Conservation (phyloP, 345 rosid species). For the Hirschfeldia incana region DNA sequence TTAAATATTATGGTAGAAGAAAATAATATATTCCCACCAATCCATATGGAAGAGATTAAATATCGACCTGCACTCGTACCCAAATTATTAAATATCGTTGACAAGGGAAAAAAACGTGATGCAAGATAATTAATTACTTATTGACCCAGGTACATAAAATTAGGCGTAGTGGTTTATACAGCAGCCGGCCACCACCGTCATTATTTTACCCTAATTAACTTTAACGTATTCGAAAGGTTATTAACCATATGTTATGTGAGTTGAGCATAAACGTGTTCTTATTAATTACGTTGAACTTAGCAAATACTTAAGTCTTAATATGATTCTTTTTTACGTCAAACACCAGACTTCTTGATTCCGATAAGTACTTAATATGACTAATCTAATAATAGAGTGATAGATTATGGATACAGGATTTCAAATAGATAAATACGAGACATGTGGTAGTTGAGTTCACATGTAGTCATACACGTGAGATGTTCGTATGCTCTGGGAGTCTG, state of each 20-base stretch:
- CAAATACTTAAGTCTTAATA: too few species aligned
- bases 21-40: neutral
- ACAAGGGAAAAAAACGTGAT: neutral
- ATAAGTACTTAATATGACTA: neutral
- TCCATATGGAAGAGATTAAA: neutral
- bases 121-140: neutral
- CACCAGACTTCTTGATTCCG: too few species aligned
- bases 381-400: neutral
- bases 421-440: conserved; percentile 12
- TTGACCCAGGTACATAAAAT: conserved; percentile 5
- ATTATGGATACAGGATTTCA: neutral
- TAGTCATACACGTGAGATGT: conserved; percentile 25
- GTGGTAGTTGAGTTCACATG: conserved; percentile 25
- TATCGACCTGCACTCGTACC: neutral
- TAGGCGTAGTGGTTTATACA: neutral
- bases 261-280: neutral
- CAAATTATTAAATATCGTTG: conserved; percentile 1
- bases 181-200: conserved; percentile 6
- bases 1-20: neutral
- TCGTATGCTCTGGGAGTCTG: conserved; percentile 6
- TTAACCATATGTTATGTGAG: neutral
- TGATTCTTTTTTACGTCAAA: too few species aligned
- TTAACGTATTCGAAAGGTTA: conserved; percentile 14
- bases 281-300: conserved; percentile 2
- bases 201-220: neutral